Evolutionary conservation across 805 yeast genomes (phyloP).

Genomic region (Kuraishia floccosa): DNA sequence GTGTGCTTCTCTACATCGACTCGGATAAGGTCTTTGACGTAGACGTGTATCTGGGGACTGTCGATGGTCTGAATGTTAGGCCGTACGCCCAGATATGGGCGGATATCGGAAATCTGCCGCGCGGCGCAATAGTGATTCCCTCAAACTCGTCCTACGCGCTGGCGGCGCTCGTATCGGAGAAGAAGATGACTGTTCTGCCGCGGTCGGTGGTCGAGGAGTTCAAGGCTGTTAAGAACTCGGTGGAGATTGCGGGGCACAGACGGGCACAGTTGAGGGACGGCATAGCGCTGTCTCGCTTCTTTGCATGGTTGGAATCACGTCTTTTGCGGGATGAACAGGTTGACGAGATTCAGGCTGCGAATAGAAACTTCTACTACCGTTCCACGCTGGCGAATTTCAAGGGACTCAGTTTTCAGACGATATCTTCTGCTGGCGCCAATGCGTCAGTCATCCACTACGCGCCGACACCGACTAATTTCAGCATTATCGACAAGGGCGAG

Average conservation of each 20-base stretch:
- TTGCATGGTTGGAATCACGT: constrained; percentile 45
- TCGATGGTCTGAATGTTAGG: constrained; percentile 22
- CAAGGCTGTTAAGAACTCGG: constrained; percentile 38
- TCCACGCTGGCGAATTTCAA: constrained; percentile 36
- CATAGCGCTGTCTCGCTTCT: constrained; percentile 38
- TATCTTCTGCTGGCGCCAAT: constrained; percentile 65
- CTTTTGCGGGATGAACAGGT: constrained; percentile 30
- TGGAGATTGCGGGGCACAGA: constrained; percentile 39
- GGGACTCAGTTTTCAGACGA: constrained; percentile 66
- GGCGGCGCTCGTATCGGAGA: constrained; percentile 4
- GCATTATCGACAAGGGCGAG: constrained; percentile 39
- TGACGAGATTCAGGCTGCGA: constrained; percentile 58
- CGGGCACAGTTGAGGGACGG: constrained; percentile 49
- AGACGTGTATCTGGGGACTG: constrained; percentile 13
- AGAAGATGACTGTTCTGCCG: constrained; percentile 3
- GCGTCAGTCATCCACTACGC: constrained; percentile 71
- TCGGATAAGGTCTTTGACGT: constrained; percentile 21
- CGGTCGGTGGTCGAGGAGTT: constrained; percentile 47
- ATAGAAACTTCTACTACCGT: constrained; percentile 45
- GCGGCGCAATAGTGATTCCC: constrained; percentile 1
- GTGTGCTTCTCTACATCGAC: constrained; percentile 46
- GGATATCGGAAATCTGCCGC: constrained; percentile 23
- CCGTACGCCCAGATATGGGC: constrained; percentile 45
- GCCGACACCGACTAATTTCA: constrained; percentile 33
- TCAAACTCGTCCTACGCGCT: not conserved